Base-by-base conservation (phyloP, 805 yeast genomes). In the Maudiozyma turicensis region DNA sequence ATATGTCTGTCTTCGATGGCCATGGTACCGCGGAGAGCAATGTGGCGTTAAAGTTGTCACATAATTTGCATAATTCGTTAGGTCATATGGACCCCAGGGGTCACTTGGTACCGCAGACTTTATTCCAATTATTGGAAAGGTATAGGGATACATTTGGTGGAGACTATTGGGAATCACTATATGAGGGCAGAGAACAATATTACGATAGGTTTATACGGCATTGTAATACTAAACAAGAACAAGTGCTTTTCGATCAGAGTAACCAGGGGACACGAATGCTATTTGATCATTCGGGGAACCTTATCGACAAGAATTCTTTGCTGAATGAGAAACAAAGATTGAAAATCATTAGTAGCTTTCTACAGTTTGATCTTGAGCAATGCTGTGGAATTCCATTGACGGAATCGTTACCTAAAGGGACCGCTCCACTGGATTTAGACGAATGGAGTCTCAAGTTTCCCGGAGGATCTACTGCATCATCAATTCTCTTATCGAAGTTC, bases 151-250 rank as follows among this genome's bases (percentile, higher is more conserved):
- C 75, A 43, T 76, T 88, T 38, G 95, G 86, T 3, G 73, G 83
- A 4, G 84, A 88, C 3, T 91, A 93, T 68, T 91, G 98, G 98
- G 74, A 80, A 47, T 72, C 90, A 40, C 76, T 95, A 79, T 77
- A 72, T 50, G 72, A 75, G 46, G 76, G 77, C 40, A 67, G 73
- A 32, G 29, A 56, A 32, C 52, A 54, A 34, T 59, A 64, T 43
- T 69, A 72, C 50, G 64, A 69, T 8, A 61, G 60, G 26, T 66
- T 71, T 39, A 57, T 66, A 15, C 52, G 50, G 37, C 59, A 56
- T 49, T 66, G 70, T 48, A 60, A 65, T 37, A 64, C 69, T 7
- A 66, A 66, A 48, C 59, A 61, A 43, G 70, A 66, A 41, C 63
- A 59, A 43, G 60, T 65, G 2, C 46, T 66, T n/a, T 61, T 54